phyloP scores from a whole-genome alignment of 75 land plant species.

The Isoetes taiwanensis region DNA sequence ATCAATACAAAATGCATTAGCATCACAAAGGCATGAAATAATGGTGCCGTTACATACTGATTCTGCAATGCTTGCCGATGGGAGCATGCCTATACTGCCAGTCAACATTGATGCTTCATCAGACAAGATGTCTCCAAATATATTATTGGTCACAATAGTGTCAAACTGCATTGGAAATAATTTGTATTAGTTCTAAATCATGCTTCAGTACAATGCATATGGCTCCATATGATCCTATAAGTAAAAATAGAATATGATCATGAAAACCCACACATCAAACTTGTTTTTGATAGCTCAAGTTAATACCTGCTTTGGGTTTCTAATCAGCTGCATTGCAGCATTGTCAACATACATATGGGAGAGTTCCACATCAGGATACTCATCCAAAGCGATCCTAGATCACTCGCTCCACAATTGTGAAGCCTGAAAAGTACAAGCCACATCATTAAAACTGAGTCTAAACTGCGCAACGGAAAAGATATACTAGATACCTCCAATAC shows the following conservation, averaged over 20 bases:
- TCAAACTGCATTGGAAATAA: conserved; percentile 78
- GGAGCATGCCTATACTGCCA: conserved; percentile 98
- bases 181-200: too few relatives aligned
- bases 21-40: too few relatives aligned
- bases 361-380: conserved; percentile 85
- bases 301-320: conserved; percentile 85
- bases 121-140: conserved; percentile 92
- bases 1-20: too few relatives aligned
- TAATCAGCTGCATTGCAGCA: conserved; percentile 96
- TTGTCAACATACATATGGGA: conserved; percentile 99
- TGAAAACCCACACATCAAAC: too few relatives aligned
- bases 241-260: too few relatives aligned
- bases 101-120: conserved; percentile 97
- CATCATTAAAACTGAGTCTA: neutral
- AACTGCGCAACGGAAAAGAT: neutral
- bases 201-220: too few relatives aligned
- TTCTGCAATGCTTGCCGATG: conserved; percentile 80
- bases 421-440: conserved; percentile 30
- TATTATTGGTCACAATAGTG: conserved; percentile 92
- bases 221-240: too few relatives aligned
- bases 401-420: conserved; percentile 86
- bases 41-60: conserved; percentile 50
- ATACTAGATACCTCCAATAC: conserved; percentile 69
- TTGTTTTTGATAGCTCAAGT: too few relatives aligned
- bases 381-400: conserved; percentile 42